Evolutionary conservation across 768 basidiomycete genomes (phyloP).

Genomic region (Kwoniella mangroviensis): DNA sequence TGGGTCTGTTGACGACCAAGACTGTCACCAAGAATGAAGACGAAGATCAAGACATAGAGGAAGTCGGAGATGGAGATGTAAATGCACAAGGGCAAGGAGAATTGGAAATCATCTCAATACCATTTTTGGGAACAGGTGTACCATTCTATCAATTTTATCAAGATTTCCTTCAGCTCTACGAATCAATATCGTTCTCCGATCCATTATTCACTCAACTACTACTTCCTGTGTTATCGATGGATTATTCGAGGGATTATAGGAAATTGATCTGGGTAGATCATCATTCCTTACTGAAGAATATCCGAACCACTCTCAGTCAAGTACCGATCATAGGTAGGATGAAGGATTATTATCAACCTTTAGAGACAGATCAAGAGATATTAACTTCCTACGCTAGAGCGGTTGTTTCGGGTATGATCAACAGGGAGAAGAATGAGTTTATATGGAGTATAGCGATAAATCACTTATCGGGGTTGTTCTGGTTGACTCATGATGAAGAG

Average conservation of each 20-base stretch:
- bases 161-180: slow-evolving; percentile 87
- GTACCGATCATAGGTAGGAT: slow-evolving; percentile 60
- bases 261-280: slow-evolving; percentile 82
- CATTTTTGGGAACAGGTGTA: slow-evolving; percentile 59
- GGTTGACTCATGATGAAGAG: background rate
- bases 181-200: slow-evolving; percentile 85
- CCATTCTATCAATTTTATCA: slow-evolving; percentile 95
- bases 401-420: slow-evolving; percentile 34
- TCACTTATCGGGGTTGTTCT: slow-evolving; percentile 35
- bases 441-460: slow-evolving; percentile 39
- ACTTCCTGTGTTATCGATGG: slow-evolving; percentile 75
- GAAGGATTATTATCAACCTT: slow-evolving; percentile 38
- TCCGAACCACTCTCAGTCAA: slow-evolving; percentile 52
- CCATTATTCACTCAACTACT: slow-evolving; percentile 74
- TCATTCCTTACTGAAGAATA: slow-evolving; percentile 51
- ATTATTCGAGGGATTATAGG: slow-evolving; percentile 80
- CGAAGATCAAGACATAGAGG: background rate
- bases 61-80: too few relatives aligned
- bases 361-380: slow-evolving; percentile 46
- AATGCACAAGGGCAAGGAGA: background rate
- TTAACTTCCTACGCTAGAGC: slow-evolving; percentile 41
- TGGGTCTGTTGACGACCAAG: slow-evolving; percentile 65
- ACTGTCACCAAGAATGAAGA: slow-evolving; percentile 49
- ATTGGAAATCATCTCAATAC: slow-evolving; percentile 30
- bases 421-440: slow-evolving; percentile 32